phyloP scores from a whole-genome alignment of 805 yeast species.

The Babjeviella inositovora region DNA sequence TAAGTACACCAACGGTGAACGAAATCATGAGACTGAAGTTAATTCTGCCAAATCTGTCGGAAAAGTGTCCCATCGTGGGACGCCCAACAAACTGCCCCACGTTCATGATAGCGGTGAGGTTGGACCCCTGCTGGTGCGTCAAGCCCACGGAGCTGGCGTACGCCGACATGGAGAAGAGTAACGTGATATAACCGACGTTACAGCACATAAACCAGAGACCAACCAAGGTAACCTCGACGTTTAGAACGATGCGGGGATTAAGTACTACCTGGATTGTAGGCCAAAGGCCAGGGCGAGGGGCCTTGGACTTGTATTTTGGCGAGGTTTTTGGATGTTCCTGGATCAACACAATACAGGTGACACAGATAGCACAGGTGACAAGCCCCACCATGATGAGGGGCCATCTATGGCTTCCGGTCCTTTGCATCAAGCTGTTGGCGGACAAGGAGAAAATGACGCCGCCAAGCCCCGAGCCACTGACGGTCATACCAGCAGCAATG shows the following conservation, averaged over 20 bases:
- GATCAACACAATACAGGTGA: conserved; percentile 6
- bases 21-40: conserved; percentile 23
- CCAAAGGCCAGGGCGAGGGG: too few relatives aligned
- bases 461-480: conserved; percentile 36
- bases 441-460: conserved; percentile 27
- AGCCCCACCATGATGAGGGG: conserved; percentile 28
- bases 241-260: too few relatives aligned
- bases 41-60: conserved; percentile 28
- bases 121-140: conserved; percentile 21
- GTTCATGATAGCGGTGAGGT: conserved; percentile 25
- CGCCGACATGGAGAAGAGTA: conserved; percentile 28
- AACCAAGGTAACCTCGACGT: conserved; percentile 6
- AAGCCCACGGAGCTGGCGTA: conserved; percentile 31
- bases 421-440: conserved; percentile 19
- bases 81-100: conserved; percentile 31
- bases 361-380: conserved; percentile 9
- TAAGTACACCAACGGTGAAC: conserved; percentile 14
- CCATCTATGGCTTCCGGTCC: conserved; percentile 25
- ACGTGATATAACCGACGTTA: conserved; percentile 21
- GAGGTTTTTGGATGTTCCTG: conserved; percentile 1
- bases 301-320: neutral
- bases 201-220: conserved; percentile 13
- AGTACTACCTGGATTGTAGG: too few relatives aligned
- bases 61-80: conserved; percentile 24
- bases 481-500: conserved; percentile 19